phyloP scores from a whole-genome alignment of 257 asterid species.

The Plectranthus barbatus region DNA sequence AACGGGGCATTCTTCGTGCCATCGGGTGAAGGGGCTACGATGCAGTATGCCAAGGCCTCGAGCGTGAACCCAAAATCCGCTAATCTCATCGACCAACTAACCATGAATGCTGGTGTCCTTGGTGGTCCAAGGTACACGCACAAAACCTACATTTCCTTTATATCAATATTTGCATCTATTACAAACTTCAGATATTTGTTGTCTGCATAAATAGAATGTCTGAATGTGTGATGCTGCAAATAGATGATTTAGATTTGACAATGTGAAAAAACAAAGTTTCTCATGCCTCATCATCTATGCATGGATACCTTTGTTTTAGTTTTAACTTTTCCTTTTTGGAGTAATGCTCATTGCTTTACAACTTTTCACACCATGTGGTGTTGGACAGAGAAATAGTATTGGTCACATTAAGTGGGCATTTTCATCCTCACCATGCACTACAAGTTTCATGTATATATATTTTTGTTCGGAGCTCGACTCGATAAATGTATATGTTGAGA shows the following conservation, averaged over 20 bases:
- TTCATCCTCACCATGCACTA: background rate
- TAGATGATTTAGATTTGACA: background rate
- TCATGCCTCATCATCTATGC: too few species aligned
- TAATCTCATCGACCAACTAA: constrained; percentile 40
- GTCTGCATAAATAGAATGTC: background rate
- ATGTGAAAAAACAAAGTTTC: background rate
- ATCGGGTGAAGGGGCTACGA: constrained; percentile 55
- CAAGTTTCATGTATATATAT: too few species aligned
- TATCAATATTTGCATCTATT: background rate
- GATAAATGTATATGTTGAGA: too few species aligned
- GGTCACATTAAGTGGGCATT: background rate
- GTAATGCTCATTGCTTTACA: constrained; percentile 1
- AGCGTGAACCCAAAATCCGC: constrained; percentile 48
- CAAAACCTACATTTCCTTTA: background rate
- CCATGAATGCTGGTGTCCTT: constrained; percentile 62
- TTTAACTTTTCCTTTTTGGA: background rate
- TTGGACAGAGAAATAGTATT: background rate
- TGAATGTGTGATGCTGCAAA: too few species aligned
- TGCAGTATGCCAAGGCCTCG: constrained; percentile 47
- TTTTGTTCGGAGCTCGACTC: background rate
- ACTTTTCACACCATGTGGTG: constrained; percentile 15
- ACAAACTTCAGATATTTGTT: background rate
- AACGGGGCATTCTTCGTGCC: constrained; percentile 91
- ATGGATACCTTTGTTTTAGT: too few species aligned
- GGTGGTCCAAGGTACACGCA: constrained; percentile 53